These are phyloP conservation scores for Naganishia cerealis DNA, from an alignment of 1,284 basidiomycete species.

Conservation along the genomic window DNA sequence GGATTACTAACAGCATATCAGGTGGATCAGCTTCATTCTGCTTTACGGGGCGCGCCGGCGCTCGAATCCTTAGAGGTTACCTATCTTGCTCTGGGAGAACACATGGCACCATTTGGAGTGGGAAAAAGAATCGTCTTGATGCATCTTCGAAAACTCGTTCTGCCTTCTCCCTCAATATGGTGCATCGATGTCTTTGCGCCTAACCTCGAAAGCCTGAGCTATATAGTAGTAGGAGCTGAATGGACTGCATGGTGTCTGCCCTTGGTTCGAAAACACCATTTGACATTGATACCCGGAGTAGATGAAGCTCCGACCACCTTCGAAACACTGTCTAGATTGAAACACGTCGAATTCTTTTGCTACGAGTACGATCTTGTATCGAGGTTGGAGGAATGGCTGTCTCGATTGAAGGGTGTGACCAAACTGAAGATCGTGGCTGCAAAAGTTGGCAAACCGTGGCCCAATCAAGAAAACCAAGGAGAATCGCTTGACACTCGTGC, in stretches of 20 bases:
- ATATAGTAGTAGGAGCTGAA: background rate
- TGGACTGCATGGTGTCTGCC: background rate
- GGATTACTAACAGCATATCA: background rate
- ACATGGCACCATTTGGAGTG: background rate
- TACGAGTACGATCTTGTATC: background rate
- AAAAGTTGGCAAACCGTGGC: background rate
- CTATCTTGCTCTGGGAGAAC: too few relatives aligned
- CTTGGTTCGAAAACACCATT: background rate
- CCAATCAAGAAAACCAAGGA: background rate
- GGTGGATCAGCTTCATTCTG: background rate
- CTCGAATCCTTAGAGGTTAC: background rate
- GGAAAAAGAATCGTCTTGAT: background rate
- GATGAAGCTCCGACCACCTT: background rate
- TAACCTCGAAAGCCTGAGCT: background rate
- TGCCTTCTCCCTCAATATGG: background rate
- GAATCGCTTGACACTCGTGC: background rate
- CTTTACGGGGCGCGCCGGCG: background rate
- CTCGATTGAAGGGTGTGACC: conserved; percentile 8
- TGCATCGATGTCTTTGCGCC: conserved; percentile 2
- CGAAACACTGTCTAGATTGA: background rate
- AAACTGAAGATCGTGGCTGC: conserved; percentile 6
- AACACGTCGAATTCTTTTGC: background rate
- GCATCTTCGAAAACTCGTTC: background rate
- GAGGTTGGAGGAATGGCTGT: conserved; percentile 1
- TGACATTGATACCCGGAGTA: background rate